Evolutionary conservation across 495 filamentous ascomycete genomes (phyloP), one percentile per base, ranked within the genome.

Genomic region (Neurospora discreta): DNA sequence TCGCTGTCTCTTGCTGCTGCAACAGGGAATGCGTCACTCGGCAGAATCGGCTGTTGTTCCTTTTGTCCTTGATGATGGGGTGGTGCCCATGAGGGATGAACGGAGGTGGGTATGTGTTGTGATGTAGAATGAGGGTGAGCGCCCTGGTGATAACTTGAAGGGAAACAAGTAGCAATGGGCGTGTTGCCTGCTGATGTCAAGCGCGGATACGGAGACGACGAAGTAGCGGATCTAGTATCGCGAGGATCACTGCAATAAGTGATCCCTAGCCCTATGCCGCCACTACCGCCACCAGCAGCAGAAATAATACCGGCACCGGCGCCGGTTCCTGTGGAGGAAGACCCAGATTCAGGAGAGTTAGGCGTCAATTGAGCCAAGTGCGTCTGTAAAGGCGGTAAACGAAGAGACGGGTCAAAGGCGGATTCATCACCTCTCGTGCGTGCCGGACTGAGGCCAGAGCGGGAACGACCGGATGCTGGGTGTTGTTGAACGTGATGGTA

Each of bases 371-470:
- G 78, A 18, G 84, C 84, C 73, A 88, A 84, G 44, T 79, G 78
- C 11, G 85, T 86, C 73, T 90, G 87, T 20, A 91, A 74, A 1
- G 91, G 90, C 5, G 91, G 88, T 1, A 92, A 82, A 65, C 83
- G 80, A 15, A 85, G 80, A 36, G 81, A 82, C 68, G 85, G 81
- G 70, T 83, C 83, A 23, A 84, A 83, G 3, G 74, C 77, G 23
- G 67, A 65, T 18, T 65, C 52, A 65, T 65, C 52, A 9, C 26
- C 26, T 2, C 26, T 33, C 52, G 33, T 65, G 0, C 52, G 52
- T 10, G 33, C 15, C 6, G 52, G 52, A 0, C 26, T 65, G 26
- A 65, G 52, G 0, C 52, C 52, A 5, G 52, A 60, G 11, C 52
- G 13, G 5, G 23, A 5, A 30, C 52, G 13, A 30, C 23, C 52